A percentile compares a stretch with the other conserved stretches of the same genome.
These are phyloP conservation scores for Trichoderma sp. DNA, from an alignment of 2,329 filamentous ascomycete genomes.

Conservation along the genomic window DNA sequence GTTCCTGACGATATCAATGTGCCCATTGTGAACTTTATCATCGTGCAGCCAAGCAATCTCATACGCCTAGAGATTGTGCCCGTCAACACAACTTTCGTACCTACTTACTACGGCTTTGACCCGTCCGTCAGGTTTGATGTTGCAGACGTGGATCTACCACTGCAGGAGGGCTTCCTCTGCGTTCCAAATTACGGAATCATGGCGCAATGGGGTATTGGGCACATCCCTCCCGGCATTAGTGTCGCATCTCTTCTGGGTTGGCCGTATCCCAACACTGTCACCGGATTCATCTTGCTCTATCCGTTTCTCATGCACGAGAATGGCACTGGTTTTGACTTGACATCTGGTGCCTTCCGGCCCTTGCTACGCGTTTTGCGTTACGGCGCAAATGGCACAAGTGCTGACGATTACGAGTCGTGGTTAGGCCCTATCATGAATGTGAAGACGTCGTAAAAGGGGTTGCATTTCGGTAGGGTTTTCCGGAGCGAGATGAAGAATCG, in stretches of 20 bases:
- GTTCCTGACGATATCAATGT: neutral
- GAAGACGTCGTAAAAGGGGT: conserved; percentile 18
- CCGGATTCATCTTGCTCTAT: neutral
- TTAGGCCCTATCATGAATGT: neutral
- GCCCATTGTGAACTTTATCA: neutral
- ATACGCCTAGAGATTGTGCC: neutral
- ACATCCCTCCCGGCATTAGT: neutral
- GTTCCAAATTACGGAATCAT: neutral
- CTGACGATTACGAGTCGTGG: neutral
- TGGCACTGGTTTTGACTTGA: neutral
- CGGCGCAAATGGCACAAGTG: neutral
- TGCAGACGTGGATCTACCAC: neutral
- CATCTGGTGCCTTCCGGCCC: neutral
- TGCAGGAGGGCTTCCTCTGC: neutral
- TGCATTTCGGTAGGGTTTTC: neutral
- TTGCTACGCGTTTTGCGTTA: conserved; percentile 2
- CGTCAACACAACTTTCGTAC: neutral
- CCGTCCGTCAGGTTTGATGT: neutral
- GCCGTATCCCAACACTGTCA: neutral
- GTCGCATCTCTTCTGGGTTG: neutral
- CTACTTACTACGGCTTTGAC: neutral
- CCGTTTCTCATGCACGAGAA: conserved; percentile 2
- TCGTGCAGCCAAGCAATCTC: neutral
- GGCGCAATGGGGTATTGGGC: neutral
- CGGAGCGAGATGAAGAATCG: neutral